Evolutionary conservation across 129 eudicot genomes (phyloP), one percentile per base, ranked within the genome.

Genomic region (Helianthus tuberosus): DNA sequence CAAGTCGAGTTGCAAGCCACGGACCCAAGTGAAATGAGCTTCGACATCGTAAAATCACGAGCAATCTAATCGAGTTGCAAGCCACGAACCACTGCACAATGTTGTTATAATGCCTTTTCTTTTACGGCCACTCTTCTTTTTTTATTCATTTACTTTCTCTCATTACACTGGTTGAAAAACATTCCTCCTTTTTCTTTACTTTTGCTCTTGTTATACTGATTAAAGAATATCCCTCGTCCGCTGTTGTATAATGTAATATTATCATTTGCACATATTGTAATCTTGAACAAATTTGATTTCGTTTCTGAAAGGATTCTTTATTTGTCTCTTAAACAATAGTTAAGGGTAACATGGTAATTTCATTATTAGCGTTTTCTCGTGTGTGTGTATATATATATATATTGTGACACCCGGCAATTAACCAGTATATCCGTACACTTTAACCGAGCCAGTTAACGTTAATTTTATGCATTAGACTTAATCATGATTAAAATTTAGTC

Each of bases 1-100:
- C 97, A 91, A 81, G 92, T 91, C 29, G 97, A 91, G 74, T 77
- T 91, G 81, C 97, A 91, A 75, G 97, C 97, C 48, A 88, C 96
- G 0, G 97, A 92, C 73, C 96, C 98, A 4, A 92, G 96, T 49
- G 98, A 92, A 83, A 92, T 92, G 96, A 92, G 96, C 81, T 49
- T 92, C 15, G 98, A 92, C 83, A 89, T 89, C 46, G 77, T 92
- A 79, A 92, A 92, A 84, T 76, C 82, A 3, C 93, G 98, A 46
- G 98, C 98, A 38, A 27, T 82, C 76, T 91, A 73, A 86, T 14
- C 48, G 11, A 43, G 2, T 43, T 43, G 47, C 47, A 43, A 43
- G 47, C 47, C 11, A 43, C 47, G 47, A 43, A 43, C 47, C 47
- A 43, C 47, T 11, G 11, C 74, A 79, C 17, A 61, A 32, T 13